Evolutionary conservation across 1,284 basidiomycete genomes (phyloP).

Genomic region (Ustilago esculenta): DNA sequence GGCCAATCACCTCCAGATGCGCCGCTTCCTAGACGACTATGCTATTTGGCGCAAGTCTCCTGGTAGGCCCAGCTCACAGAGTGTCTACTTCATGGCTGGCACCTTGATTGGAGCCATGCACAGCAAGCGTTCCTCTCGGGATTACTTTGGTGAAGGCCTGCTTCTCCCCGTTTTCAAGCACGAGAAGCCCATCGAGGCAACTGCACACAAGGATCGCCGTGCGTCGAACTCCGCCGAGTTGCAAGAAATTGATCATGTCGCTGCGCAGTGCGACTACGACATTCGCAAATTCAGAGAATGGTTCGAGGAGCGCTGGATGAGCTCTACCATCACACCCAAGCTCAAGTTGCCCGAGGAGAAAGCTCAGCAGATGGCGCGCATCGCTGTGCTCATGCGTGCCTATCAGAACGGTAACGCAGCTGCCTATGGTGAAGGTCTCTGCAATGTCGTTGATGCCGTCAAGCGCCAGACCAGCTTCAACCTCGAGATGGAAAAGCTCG

Average conservation of each 20-base stretch:
- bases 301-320: constrained; percentile 25
- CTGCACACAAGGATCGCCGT: constrained; percentile 5
- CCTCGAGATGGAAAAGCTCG: constrained; percentile 39
- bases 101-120: constrained; percentile 27
- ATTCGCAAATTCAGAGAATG: constrained; percentile 25
- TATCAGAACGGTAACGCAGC: constrained; percentile 42
- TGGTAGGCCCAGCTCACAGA: constrained; percentile 1
- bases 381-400: constrained; percentile 30
- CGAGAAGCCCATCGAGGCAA: constrained; percentile 22
- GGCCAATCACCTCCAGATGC: constrained; percentile 37
- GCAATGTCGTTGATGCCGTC: constrained; percentile 45
- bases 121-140: constrained; percentile 13
- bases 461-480: constrained; percentile 45
- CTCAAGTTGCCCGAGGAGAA: constrained; percentile 18
- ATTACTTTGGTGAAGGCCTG: constrained; percentile 25
- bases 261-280: constrained; percentile 21
- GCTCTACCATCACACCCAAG: constrained; percentile 14
- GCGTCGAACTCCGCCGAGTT: background rate
- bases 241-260: constrained; percentile 23
- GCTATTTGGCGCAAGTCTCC: constrained; percentile 23
- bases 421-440: constrained; percentile 38
- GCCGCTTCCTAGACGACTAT: constrained; percentile 39
- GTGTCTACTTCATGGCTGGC: constrained; percentile 40
- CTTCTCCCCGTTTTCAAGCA: constrained; percentile 32
- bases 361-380: constrained; percentile 29